Evolutionary conservation across 2,329 filamentous ascomycete genomes (phyloP).

Genomic region (Lasiodiplodia citricola): DNA sequence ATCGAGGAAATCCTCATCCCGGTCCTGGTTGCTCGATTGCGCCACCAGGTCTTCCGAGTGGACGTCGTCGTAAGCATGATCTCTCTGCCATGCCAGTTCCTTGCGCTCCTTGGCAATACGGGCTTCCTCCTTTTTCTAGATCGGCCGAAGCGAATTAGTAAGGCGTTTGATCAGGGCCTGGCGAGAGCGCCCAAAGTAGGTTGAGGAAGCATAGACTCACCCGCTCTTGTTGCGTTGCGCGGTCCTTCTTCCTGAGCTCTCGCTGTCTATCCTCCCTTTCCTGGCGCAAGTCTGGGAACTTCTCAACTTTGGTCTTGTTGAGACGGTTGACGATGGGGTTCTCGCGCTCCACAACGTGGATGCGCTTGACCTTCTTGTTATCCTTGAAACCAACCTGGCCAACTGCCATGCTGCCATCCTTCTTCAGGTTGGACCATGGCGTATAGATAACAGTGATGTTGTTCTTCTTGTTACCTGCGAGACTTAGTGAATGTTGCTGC

Average conservation of each 20-base stretch:
- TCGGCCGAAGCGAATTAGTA: neutral
- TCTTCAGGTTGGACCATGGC: slow-evolving; percentile 94
- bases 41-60: slow-evolving; percentile 83
- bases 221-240: slow-evolving; percentile 64
- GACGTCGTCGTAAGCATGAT: slow-evolving; percentile 96
- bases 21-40: slow-evolving; percentile 82
- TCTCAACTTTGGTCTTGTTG: slow-evolving; percentile 94
- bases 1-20: slow-evolving; percentile 77
- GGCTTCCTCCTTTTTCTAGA: slow-evolving; percentile 77
- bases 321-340: slow-evolving; percentile 95
- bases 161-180: neutral
- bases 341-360: slow-evolving; percentile 79
- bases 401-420: slow-evolving; percentile 92
- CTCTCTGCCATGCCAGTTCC: slow-evolving; percentile 91
- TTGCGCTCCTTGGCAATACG: slow-evolving; percentile 77
- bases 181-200: neutral
- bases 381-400: slow-evolving; percentile 97
- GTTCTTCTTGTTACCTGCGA: slow-evolving; percentile 92
- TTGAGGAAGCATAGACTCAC: slow-evolving; percentile 50
- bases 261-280: slow-evolving; percentile 80
- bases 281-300: slow-evolving; percentile 79
- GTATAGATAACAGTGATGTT: slow-evolving; percentile 97
- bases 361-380: slow-evolving; percentile 78
- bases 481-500: slow-evolving; percentile 10
- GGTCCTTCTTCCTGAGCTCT: slow-evolving; percentile 74